Base-by-base conservation (phyloP, 2,329 filamentous ascomycete genomes). In the Colletotrichum higginsianum region DNA sequence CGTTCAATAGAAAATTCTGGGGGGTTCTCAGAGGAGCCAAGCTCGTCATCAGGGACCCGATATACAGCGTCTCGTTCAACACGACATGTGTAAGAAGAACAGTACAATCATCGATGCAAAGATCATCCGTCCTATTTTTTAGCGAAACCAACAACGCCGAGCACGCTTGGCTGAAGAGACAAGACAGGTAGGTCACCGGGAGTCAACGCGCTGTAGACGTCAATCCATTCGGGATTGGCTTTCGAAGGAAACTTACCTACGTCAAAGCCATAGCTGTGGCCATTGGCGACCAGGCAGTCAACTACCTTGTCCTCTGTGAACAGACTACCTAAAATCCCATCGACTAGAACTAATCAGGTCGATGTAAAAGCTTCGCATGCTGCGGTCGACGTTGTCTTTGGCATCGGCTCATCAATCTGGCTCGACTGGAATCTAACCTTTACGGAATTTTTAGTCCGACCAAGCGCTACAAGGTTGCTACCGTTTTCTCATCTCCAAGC, bases 401-500 rank as follows among this genome's bases (percentile, higher is more conserved):
- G 83, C 9, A 80, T 78, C 0, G 84, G 83, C 2, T 80, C 79
- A 6, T 78, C 82, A 13, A 80, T 81, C 8, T 85, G 84, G 63
- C 72, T 84, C 35, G 82, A 83, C 3, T 79, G 81, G 67, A 76
- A 82, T 63, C 72, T 84, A 18, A 78, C 76, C 15, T 69, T 75
- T 67, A 73, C 81, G 69, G 77, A 83, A 71, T 71, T 82, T 23
- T 18, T 4, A 44, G 35, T 38, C 35, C 35, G 35, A 38, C 35
- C 42, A 18, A 44, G 42, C 16, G 35, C 16, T 80, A 80, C 68
- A 83, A 83, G 75, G 72, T 81, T 1, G 75, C 35, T 80, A 4
- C 79, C 86, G 4, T 86, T 84, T 84, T n/a, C 67, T 88, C 57
- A 80, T 86, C 73, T 75, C 74, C 9, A 79, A 75, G 50, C 88